Evolutionary conservation across 148 eudicot genomes (phyloP), one percentile per base, ranked within the genome.

Genomic region (Tetragonia tetragonoides): DNA sequence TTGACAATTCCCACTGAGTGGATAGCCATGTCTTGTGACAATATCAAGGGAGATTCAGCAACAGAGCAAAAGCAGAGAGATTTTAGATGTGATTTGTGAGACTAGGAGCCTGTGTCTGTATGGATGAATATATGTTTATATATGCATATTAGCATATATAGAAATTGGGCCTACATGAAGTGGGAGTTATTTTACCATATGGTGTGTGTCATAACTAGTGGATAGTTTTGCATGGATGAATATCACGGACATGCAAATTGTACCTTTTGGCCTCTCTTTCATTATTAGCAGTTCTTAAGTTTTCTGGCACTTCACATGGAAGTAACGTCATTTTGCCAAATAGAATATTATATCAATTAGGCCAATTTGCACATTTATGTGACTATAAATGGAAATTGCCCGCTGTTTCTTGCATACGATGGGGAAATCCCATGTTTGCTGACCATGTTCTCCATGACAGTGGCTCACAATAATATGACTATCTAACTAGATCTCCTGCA

Each of bases 251-350:
- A 70, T 75, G 75, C 79, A 49, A 75, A 28, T 39, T 46, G 6
- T 69, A 69, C 74, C 59, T 75, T 63, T n/a, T 60, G 57, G 69
- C 42, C 67, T 46, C 64, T 70, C 38, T 75, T 51, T 14, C 71
- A 75, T 81, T 70, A 81, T 81, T 69, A 38, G 59, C 76, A 69
- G 63, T 41, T 60, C 62, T 66, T 60, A 68, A 46, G 57, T 69
- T 34, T 16, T 67, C 75, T 81, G 83, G 18, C 46, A 46, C 54
- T 68, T 75, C 79, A 81, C 83, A 75, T 81, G 82, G 82, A 67
- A 80, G 34, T 75, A 59, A 80, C 54, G 68, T 75, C 73, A 60
- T 60, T 38, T 68, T 56, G 73, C 82, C 82, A 80, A 75, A 68
- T 75, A 68, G 68, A 74, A 46, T 74, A 80, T 59, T 10, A 39